A percentile compares a stretch with the other conserved stretches of the same genome.
phyloP scores from a whole-genome alignment of 2,329 filamentous ascomycete species.

The Fusarium sulawesiense region DNA sequence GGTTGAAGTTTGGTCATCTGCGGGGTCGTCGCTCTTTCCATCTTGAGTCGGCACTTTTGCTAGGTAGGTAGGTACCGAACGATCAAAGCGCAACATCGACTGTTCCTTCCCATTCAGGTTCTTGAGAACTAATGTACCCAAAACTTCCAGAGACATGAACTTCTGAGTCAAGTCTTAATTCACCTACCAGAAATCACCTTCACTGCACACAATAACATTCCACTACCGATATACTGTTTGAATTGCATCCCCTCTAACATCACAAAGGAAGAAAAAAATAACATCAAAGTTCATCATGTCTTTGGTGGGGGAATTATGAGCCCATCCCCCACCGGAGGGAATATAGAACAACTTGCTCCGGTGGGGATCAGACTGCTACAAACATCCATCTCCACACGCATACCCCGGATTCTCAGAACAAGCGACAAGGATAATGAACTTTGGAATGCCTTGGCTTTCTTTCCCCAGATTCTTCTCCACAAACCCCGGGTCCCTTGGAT shows the following conservation, averaged over 20 bases:
- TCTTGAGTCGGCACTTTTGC: neutral
- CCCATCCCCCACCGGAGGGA: constrained; percentile 17
- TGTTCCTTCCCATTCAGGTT: neutral
- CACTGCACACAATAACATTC: neutral
- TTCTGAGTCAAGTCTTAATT: neutral
- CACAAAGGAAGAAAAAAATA: neutral
- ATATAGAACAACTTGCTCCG: neutral
- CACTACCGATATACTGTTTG: neutral
- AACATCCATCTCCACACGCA: constrained; percentile 1
- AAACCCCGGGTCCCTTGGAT: constrained; percentile 4
- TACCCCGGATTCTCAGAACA: constrained; percentile 9
- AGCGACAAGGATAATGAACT: neutral
- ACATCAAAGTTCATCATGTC: neutral
- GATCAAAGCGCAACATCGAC: neutral
- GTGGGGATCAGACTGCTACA: constrained; percentile 2
- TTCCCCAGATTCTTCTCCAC: constrained; percentile 22
- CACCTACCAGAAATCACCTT: neutral
- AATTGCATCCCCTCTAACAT: neutral
- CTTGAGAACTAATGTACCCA: neutral
- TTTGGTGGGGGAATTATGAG: neutral
- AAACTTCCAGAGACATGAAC: neutral
- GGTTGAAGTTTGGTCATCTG: neutral
- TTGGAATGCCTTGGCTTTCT: neutral
- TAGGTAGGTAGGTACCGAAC: neutral
- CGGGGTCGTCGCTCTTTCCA: neutral